Evolutionary conservation across 106 monocot genomes (phyloP), one percentile per base, ranked within the genome.

Genomic region (Xerophyta viscosa): DNA sequence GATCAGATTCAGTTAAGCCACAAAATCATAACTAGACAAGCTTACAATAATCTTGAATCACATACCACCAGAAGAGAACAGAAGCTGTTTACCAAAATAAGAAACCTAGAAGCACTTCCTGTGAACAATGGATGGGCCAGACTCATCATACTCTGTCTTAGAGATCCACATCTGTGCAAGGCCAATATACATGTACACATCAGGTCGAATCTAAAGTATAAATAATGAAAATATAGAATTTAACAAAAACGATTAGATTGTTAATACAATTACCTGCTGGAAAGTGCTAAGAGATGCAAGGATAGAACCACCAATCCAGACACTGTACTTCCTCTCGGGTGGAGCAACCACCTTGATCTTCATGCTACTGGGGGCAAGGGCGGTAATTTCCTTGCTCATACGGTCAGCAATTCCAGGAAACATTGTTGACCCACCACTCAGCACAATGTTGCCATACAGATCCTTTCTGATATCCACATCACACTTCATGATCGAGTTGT

Each of bases 401-500:
- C 66, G 57, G 37, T 66, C 66, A 41, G 66, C 66, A 30, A 66
- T 58, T 27, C 66, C 66, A 50, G 66, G 66, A 57, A 66, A 66
- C 57, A 57, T 58, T 26, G 66, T 66, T 0, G 66, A 57, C 8
- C 66, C 66, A 27, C 66, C 66, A 49, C 66, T 66, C 10, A 66
- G 66, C 26, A 66, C 57, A 49, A 66, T 66, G 41, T 66, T 66
- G 2, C 66, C 66, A 27, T 58, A 66, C 13, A 66, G 37, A 50
- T 66, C 66, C 57, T 66, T 66, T 37, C 66, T 66, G 31, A 66
- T 66, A 49, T 66, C 66, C 14, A 66, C 57, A 42, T 66, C 66
- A 48, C 66, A 66, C 57, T 66, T 66, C 66, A 66, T 66, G 66
- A 66, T 66, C 20, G 66, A 66, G 50, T 66, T 66, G 37, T 66